Evolutionary conservation across 768 basidiomycete genomes (phyloP).

Genomic region (Lanmaoa rubissima): DNA sequence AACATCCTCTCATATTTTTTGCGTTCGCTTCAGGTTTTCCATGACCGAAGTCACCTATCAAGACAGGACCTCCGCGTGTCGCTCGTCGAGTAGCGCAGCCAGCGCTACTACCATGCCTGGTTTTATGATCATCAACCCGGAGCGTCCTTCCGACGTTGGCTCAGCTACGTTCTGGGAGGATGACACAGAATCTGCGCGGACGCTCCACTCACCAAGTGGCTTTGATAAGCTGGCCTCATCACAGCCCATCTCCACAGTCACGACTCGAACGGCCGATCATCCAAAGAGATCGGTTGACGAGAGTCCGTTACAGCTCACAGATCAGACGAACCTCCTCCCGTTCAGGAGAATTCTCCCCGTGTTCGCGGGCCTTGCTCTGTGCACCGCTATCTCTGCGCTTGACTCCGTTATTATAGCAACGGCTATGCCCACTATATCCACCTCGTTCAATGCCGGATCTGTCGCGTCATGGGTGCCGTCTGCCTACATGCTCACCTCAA

Average conservation of each 20-base stretch:
- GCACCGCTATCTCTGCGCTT: conserved; percentile 58
- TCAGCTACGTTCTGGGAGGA: not conserved
- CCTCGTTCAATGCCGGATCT: conserved; percentile 53
- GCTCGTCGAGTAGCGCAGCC: not conserved
- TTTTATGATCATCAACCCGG: not conserved
- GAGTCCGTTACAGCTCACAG: conserved; percentile 42
- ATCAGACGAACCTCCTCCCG: conserved; percentile 76
- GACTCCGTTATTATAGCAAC: conserved; percentile 77
- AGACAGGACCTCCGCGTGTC: not conserved
- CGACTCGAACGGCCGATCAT: not conserved
- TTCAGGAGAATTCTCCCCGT: conserved; percentile 60
- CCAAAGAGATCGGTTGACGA: not conserved
- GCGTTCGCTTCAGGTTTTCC: not conserved
- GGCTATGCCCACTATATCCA: conserved; percentile 67
- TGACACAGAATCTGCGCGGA: conserved; percentile 1
- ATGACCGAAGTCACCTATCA: conserved; percentile 1
- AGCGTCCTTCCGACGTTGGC: not conserved
- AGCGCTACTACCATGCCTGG: not conserved
- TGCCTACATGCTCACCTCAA: conserved; percentile 63
- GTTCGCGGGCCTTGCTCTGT: conserved; percentile 58
- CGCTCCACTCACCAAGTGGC: not conserved
- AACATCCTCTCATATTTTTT: conserved; percentile 5
- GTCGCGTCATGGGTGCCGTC: conserved; percentile 66
- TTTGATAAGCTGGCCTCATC: conserved; percentile 2
- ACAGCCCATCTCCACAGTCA: conserved; percentile 3